Evolutionary conservation across 2,329 filamentous ascomycete species (phyloP).

Genomic region (Trichoderma oligosporum): DNA sequence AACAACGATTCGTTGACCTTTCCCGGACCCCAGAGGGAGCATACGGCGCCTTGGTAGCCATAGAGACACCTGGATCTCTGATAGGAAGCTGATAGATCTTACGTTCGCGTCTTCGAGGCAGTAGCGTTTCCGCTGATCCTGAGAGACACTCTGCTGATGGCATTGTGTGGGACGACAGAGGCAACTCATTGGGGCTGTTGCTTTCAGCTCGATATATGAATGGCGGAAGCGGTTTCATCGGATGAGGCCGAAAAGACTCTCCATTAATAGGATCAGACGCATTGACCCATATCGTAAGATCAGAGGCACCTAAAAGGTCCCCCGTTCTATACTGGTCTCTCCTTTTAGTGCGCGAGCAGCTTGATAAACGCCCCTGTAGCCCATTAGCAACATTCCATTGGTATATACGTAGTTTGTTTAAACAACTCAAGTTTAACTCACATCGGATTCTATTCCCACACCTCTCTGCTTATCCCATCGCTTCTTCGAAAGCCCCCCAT

Average conservation of each 20-base stretch:
- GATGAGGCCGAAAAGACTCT: slow-evolving; percentile 45
- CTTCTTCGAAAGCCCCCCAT: neutral
- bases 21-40: no score
- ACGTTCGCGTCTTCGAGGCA: no score
- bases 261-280: slow-evolving; percentile 46
- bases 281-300: slow-evolving; percentile 42
- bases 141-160: no score
- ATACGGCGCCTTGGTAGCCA: no score
- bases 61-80: no score
- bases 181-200: slow-evolving; percentile 4
- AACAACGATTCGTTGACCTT: neutral
- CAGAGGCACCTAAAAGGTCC: neutral
- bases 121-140: no score
- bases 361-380: neutral
- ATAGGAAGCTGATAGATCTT: no score
- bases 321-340: neutral
- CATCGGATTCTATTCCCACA: neutral
- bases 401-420: no score
- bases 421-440: neutral
- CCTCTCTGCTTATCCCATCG: neutral
- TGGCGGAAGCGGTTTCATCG: slow-evolving; percentile 49
- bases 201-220: slow-evolving; percentile 40
- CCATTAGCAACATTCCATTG: neutral
- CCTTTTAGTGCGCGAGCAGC: neutral
- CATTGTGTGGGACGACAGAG: neutral